A percentile compares a stretch with the other conserved stretches of the same genome.
These are phyloP conservation scores for Phytophthora ohioensis DNA, from an alignment of 352 stramenopile species.

Conservation along the genomic window DNA sequence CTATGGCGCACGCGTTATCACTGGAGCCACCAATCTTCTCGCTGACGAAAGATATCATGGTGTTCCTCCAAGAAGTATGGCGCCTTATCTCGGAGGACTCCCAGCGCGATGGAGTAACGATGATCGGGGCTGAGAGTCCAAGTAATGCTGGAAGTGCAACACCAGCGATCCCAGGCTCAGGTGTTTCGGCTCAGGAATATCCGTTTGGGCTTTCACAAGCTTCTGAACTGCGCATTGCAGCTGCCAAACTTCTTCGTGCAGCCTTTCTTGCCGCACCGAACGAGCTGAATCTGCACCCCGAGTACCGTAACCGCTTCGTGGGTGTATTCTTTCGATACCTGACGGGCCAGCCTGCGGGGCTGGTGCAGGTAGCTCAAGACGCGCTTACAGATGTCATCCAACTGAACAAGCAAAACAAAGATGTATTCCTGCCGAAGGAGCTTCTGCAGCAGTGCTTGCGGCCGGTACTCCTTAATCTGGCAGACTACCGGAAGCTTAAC, in stretches of 20 bases:
- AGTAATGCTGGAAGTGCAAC: slow-evolving; percentile 33
- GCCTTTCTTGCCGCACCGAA: slow-evolving; percentile 85
- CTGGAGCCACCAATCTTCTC: slow-evolving; percentile 83
- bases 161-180: slow-evolving; percentile 41
- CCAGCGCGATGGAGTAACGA: slow-evolving; percentile 36
- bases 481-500: slow-evolving; percentile 97
- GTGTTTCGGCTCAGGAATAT: slow-evolving; percentile 84
- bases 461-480: slow-evolving; percentile 96
- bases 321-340: slow-evolving; percentile 93
- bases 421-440: slow-evolving; percentile 94
- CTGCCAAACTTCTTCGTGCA: slow-evolving; percentile 88
- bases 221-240: slow-evolving; percentile 86
- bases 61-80: slow-evolving; percentile 90
- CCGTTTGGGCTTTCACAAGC: slow-evolving; percentile 86
- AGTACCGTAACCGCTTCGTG: slow-evolving; percentile 87
- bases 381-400: slow-evolving; percentile 85
- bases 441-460: slow-evolving; percentile 96
- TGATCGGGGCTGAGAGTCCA: slow-evolving; percentile 38
- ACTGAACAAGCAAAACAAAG: slow-evolving; percentile 89
- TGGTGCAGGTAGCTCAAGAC: slow-evolving; percentile 85
- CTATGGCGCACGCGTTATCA: slow-evolving; percentile 82
- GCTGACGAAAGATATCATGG: slow-evolving; percentile 87
- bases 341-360: slow-evolving; percentile 83
- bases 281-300: slow-evolving; percentile 87
- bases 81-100: slow-evolving; percentile 82